A percentile compares a stretch with the other conserved stretches of the same genome.
Evolutionary conservation across 2,329 filamentous ascomycete genomes (phyloP).

Genomic region (Fulvia fulva): DNA sequence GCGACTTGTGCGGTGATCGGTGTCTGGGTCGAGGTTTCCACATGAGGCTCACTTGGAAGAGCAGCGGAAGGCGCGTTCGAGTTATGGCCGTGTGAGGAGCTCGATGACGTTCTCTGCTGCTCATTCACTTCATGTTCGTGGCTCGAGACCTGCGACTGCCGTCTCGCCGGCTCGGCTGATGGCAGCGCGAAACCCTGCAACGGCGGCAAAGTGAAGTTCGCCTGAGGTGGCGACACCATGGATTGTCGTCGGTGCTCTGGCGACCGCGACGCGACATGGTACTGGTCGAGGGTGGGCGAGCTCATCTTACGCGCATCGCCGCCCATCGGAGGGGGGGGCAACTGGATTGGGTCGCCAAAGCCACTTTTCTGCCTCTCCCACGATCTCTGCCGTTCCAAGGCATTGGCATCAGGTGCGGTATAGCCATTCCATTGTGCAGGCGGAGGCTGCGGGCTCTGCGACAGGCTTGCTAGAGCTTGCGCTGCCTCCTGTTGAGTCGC

Average conservation of each 20-base stretch:
- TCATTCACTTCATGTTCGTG: slow-evolving; percentile 9
- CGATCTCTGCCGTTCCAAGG: slow-evolving; percentile 21
- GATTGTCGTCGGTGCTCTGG: slow-evolving; percentile 40
- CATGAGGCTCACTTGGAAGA: not conserved
- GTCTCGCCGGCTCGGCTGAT: slow-evolving; percentile 11
- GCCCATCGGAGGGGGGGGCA: slow-evolving; percentile 35
- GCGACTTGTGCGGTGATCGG: not conserved
- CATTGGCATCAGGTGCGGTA: slow-evolving; percentile 13
- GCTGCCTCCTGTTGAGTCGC: slow-evolving; percentile 36
- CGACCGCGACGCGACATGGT: slow-evolving; percentile 44
- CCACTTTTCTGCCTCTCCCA: slow-evolving; percentile 31
- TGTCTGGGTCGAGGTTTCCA: not conserved
- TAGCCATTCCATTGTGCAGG: slow-evolving; percentile 23
- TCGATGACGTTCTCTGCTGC: slow-evolving; percentile 7
- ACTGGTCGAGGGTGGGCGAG: slow-evolving; percentile 47
- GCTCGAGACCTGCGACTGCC: slow-evolving; percentile 18
- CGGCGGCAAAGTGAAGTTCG: slow-evolving; percentile 40
- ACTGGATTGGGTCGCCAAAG: slow-evolving; percentile 37
- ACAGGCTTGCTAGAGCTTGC: slow-evolving; percentile 33
- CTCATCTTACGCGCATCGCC: slow-evolving; percentile 30
- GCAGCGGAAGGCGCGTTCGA: slow-evolving; percentile 8
- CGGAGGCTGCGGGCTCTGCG: slow-evolving; percentile 25
- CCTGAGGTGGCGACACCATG: slow-evolving; percentile 31
- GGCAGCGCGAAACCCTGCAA: slow-evolving; percentile 33
- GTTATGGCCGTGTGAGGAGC: slow-evolving; percentile 15